Percentiles rank a stretch among this genome's conserved stretches.
Conservation (phyloP, 208 protist species). For the Novymonas esmeraldas region DNA sequence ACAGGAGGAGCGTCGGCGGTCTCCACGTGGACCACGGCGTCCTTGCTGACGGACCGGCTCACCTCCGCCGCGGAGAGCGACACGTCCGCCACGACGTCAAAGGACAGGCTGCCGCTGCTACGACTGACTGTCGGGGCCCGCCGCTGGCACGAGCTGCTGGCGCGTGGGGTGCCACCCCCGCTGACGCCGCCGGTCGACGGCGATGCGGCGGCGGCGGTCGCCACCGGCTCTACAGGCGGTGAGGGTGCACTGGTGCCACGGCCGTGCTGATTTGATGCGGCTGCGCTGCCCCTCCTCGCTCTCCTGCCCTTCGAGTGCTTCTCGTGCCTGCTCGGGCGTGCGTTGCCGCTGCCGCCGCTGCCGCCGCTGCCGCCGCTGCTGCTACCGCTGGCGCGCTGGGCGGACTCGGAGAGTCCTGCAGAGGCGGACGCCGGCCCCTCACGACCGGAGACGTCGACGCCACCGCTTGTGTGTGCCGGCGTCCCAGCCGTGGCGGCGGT, state of each 20-base stretch:
- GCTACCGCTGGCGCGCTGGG: not conserved
- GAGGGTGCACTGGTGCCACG: not conserved
- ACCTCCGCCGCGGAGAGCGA: not conserved
- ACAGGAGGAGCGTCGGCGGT: not conserved
- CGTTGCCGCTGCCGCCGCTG: not conserved
- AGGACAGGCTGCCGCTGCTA: conserved; percentile 7
- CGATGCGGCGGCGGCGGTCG: not conserved
- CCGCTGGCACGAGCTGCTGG: not conserved
- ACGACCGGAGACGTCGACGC: not conserved
- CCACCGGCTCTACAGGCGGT: too few relatives aligned
- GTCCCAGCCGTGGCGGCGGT: too few relatives aligned
- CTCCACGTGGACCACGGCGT: not conserved
- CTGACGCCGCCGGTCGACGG: not conserved
- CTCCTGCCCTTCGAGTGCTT: not conserved
- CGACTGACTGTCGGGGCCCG: not conserved
- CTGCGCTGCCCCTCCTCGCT: not conserved
- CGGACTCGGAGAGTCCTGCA: not conserved
- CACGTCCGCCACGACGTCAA: conserved; percentile 8
- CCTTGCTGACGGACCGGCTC: not conserved
- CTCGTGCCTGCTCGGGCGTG: not conserved
- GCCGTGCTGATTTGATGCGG: not conserved
- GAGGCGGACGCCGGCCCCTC: not conserved
- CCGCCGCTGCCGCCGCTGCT: not conserved
- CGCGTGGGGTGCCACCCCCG: not conserved
- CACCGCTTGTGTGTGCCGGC: too few relatives aligned